Evolutionary conservation across 2,329 filamentous ascomycete species (phyloP), one percentile per base, ranked within the genome.

Genomic region (Parasarocladium wereldwijsianum): DNA sequence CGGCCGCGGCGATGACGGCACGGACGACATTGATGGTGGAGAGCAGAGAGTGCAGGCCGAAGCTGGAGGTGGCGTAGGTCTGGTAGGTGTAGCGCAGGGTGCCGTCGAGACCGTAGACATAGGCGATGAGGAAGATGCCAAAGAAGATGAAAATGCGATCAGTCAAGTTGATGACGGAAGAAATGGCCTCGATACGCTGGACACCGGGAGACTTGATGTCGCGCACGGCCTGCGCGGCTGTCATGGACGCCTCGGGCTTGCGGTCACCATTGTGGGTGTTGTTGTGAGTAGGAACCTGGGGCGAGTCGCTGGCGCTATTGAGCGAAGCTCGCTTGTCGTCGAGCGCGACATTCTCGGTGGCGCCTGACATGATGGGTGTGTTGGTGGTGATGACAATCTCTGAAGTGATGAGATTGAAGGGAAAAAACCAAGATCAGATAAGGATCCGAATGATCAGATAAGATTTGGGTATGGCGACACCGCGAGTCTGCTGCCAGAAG

Each of bases 91-190:
- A 20, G 8, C 35, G 33, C 10, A 75, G 54, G 1, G 57, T 65
- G 15, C 65, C 65, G 37, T 76, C 70, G 14, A 76, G 55, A 2
- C 68, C 66, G 44, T 77, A 79, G 19, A 62, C 67, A 45, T 76
- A 79, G 8, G 71, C 65, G 31, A 77, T 52, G 18, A 78, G 45
- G 44, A 78, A 77, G 37, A 77, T 56, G 15, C 70, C 58, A 8
- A 65, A 42, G 48, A 77, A 76, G 44, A 79, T 60, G 36, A 60
- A 55, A 35, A 68, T 38, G 17, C 68, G 66, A 43, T 76, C 68
- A 10, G 40, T 34, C 4, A 49, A 36, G 12, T 62, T 69, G 21
- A 76, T 59, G 36, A 66, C 58, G 7, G 57, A 49, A 6, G 62
- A 51, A 26, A 76, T 54, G 17, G 63, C 64, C 46, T 75, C 67